These are phyloP conservation scores for Aspergillus cristatus DNA, from an alignment of 495 filamentous ascomycete genomes.

Conservation along the genomic window DNA sequence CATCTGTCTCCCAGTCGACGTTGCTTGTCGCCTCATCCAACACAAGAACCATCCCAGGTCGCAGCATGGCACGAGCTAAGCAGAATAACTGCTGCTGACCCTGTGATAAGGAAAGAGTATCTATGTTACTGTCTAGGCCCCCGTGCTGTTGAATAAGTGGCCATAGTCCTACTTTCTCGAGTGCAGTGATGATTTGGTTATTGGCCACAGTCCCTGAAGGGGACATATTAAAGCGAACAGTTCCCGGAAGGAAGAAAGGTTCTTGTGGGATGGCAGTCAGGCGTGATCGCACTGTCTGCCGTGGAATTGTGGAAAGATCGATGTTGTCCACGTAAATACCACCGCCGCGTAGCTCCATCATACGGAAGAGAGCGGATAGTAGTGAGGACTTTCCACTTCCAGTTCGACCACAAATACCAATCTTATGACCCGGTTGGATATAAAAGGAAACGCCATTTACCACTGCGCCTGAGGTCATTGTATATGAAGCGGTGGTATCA, in stretches of 20 bases:
- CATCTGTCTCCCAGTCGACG: constrained; percentile 48
- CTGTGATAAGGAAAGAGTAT: constrained; percentile 42
- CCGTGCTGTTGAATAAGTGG: neutral
- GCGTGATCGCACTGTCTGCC: constrained; percentile 24
- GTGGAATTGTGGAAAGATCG: constrained; percentile 13
- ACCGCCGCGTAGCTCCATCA: constrained; percentile 17
- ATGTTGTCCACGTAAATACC: constrained; percentile 15
- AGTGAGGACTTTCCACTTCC: constrained; percentile 28
- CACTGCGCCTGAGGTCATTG: constrained; percentile 6
- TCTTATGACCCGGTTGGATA: constrained; percentile 15
- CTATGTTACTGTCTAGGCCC: constrained; percentile 19
- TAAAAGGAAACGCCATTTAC: constrained; percentile 15
- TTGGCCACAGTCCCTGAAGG: neutral
- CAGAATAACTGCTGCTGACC: constrained; percentile 59
- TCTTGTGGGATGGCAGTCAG: constrained; percentile 30
- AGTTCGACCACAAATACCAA: constrained; percentile 26
- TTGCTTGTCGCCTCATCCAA: constrained; percentile 47
- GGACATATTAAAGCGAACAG: constrained; percentile 26
- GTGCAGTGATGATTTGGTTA: neutral
- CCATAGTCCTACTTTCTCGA: neutral
- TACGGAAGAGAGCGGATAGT: constrained; percentile 17
- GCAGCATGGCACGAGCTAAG: constrained; percentile 52
- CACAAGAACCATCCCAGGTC: constrained; percentile 35
- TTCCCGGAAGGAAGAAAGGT: constrained; percentile 20
- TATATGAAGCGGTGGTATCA: constrained; percentile 16